Conservation (phyloP, 140 eudicot genomes). For the Artemisia princeps region DNA sequence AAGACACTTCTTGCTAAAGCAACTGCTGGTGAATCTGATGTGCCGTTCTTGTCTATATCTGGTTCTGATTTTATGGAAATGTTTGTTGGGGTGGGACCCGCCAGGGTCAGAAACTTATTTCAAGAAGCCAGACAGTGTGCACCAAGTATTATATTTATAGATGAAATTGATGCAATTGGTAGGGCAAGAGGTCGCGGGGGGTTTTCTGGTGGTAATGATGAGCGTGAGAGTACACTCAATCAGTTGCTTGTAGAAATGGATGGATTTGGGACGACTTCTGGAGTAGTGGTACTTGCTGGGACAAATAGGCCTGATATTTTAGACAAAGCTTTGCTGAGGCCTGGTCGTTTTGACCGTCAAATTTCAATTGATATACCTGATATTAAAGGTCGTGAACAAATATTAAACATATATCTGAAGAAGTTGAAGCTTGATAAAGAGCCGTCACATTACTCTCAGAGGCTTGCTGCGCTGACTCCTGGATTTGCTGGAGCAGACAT, state of each 20-base stretch:
- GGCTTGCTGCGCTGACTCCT: constrained; percentile 82
- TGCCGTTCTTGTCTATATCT: constrained; percentile 72
- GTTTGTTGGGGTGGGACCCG: constrained; percentile 94
- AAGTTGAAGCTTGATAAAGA: constrained; percentile 64
- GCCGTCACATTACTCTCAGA: constrained; percentile 58
- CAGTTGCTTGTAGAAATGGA: constrained; percentile 92
- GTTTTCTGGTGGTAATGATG: constrained; percentile 64
- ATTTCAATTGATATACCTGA: constrained; percentile 80
- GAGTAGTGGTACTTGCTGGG: constrained; percentile 84
- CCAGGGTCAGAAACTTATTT: constrained; percentile 71
- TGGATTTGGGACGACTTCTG: constrained; percentile 82
- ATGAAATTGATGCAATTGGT: constrained; percentile 91
- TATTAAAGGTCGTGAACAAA: constrained; percentile 79
- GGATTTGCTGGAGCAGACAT: constrained; percentile 91
- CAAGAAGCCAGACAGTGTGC: constrained; percentile 93
- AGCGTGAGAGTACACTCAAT: constrained; percentile 81
- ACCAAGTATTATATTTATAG: constrained; percentile 81
- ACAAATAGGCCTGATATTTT: constrained; percentile 81
- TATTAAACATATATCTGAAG: constrained; percentile 55
- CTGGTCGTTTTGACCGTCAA: constrained; percentile 82
- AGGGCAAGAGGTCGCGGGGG: constrained; percentile 90
- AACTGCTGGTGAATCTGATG: constrained; percentile 86
- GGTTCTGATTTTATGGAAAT: constrained; percentile 88
- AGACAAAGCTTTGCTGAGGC: constrained; percentile 78
- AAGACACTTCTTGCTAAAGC: constrained; percentile 90